Evolutionary conservation across 2,329 filamentous ascomycete genomes (phyloP).

Genomic region (Aphanocladium album): DNA sequence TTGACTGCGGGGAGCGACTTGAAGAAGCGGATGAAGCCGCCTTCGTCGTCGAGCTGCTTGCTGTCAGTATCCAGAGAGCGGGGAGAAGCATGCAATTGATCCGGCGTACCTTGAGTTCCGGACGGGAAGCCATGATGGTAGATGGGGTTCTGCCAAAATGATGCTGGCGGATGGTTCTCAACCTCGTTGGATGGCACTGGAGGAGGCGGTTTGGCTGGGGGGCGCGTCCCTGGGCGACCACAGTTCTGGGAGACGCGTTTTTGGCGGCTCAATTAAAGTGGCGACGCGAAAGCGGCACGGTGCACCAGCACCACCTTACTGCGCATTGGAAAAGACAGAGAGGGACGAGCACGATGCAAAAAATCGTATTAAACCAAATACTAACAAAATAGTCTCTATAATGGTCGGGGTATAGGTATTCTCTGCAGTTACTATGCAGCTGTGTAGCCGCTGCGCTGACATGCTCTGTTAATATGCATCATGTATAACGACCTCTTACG

Average conservation of each 20-base stretch:
- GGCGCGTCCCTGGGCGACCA: slow-evolving; percentile 12
- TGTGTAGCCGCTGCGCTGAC: too few relatives aligned
- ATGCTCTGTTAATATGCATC: too few relatives aligned
- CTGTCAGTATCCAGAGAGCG: slow-evolving; percentile 1
- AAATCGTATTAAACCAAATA: too few relatives aligned
- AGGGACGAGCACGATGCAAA: too few relatives aligned
- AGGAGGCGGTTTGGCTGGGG: neutral
- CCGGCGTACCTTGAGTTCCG: slow-evolving; percentile 59
- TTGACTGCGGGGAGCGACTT: slow-evolving; percentile 71
- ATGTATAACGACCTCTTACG: too few relatives aligned
- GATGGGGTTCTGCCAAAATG: neutral
- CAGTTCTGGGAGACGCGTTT: slow-evolving; percentile 19
- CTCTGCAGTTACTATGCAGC: too few relatives aligned
- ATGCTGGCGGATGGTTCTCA: neutral
- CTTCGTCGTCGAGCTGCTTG: slow-evolving; percentile 86
- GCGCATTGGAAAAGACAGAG: too few relatives aligned
- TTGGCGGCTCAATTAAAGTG: slow-evolving; percentile 18
- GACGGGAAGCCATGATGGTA: slow-evolving; percentile 61
- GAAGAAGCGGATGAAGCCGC: slow-evolving; percentile 95
- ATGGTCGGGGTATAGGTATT: too few relatives aligned
- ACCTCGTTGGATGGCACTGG: neutral
- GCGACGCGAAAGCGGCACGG: slow-evolving; percentile 11
- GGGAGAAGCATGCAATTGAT: neutral
- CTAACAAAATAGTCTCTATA: too few relatives aligned
- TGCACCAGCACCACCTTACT: too few relatives aligned